Base-by-base conservation (phyloP, 345 rosid species). In the Anacardium occidentale region DNA sequence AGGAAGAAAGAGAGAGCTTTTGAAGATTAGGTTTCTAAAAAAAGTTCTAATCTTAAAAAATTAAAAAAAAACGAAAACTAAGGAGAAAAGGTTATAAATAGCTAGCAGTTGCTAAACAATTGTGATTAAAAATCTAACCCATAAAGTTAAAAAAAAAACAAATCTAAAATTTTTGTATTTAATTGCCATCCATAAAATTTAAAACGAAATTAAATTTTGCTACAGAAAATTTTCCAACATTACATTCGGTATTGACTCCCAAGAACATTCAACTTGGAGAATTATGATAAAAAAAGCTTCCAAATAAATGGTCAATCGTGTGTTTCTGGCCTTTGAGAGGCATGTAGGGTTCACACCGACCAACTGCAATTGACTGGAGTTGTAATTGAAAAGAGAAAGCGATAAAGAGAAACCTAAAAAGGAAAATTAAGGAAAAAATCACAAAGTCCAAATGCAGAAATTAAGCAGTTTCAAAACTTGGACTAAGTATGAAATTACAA, bases 261-360 rank as follows among this genome's bases (percentile, higher is more conserved):
- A 54, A 9, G 7, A 20, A 54, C 11, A 54, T 54, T 54, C 58
- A 54, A 21, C 58, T 13, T 50, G 6, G 4, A 54, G 12, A 9
- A 54, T 2, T 20, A 6, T 24, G 10, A 54, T 54, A 9, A 54
- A n/a, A n/a, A 20, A 15, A 6, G 6, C 7, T 20, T 17, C 18
- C 25, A 54, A 54, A 20, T 24, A 54, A 54, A 54, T 9, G 12
- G 58, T 17, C 20, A 7, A 9, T 0, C 7, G n/a, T 54, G 20
- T 54, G 10, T n/a, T 34, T 26, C n/a, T 61, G 65, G 42, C 65
- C 22, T 34, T 15, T n/a, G 65, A 9, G 24, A 34, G 18, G 18
- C n/a, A 61, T n/a, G 40, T 20, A 60, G 20, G 64, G 64, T 32
- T 25, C 63, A 34, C 47, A 61, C 47, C 65, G 18, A 61, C 34